phyloP scores from a whole-genome alignment of 495 filamentous ascomycete genomes.

The Aspergillus sclerotioniger region DNA sequence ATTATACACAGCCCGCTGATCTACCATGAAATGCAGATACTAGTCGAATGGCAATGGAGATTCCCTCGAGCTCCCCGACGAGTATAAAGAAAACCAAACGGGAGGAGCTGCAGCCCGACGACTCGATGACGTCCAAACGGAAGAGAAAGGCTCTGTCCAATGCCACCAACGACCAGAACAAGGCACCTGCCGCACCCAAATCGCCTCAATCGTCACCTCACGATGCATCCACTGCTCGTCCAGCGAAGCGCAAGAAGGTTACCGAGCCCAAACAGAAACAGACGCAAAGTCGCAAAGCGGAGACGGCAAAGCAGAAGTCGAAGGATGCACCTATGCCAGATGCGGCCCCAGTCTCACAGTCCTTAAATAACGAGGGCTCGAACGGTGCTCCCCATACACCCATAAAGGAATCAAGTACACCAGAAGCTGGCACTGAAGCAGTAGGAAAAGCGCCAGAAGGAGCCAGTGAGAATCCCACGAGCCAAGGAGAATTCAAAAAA shows the following conservation, averaged over 20 bases:
- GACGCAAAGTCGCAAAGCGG: neutral
- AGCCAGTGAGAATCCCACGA: neutral
- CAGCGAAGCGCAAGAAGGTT: constrained; percentile 12
- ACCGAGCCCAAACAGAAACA: neutral
- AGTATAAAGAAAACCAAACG: constrained; percentile 1
- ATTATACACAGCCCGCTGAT: neutral
- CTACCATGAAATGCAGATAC: neutral
- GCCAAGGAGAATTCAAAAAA: neutral
- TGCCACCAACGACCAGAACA: neutral
- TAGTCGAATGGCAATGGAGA: neutral
- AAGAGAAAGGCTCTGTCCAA: constrained; percentile 13
- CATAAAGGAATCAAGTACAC: neutral
- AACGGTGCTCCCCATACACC: neutral
- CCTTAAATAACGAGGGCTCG: neutral
- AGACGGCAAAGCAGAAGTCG: neutral
- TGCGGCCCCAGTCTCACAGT: neutral
- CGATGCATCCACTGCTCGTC: neutral
- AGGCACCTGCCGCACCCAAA: too few relatives aligned
- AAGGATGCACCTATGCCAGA: neutral
- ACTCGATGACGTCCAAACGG: constrained; percentile 1
- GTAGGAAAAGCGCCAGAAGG: neutral
- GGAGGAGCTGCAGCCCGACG: neutral
- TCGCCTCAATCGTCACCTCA: neutral
- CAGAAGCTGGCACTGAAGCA: neutral
- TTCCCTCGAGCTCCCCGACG: neutral